phyloP scores from a whole-genome alignment of 352 stramenopile genomes.

The Phytophthora cactorum region DNA sequence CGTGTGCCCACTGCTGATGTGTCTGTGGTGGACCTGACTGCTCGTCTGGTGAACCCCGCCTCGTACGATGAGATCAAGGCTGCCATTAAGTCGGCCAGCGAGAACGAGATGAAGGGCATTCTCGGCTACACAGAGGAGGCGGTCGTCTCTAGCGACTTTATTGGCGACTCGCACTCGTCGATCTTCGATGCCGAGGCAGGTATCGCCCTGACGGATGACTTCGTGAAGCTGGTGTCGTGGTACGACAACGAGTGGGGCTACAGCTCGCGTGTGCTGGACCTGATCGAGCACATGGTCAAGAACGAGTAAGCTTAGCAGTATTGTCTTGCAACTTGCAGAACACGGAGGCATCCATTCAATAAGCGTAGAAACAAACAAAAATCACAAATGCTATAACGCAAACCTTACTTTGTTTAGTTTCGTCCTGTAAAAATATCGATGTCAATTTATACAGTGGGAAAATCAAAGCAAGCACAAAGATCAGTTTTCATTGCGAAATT shows the following conservation, averaged over 20 bases:
- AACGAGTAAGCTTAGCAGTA: slow-evolving; percentile 68
- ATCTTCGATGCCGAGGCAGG: slow-evolving; percentile 98
- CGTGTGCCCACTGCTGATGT: slow-evolving; percentile 91
- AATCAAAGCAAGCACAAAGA: no score
- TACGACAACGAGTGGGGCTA: slow-evolving; percentile 99
- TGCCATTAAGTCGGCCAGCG: slow-evolving; percentile 94
- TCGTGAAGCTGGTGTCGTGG: slow-evolving; percentile 99
- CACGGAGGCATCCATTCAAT: no score
- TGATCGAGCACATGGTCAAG: slow-evolving; percentile 97
- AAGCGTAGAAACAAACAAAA: no score
- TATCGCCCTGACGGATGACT: slow-evolving; percentile 98
- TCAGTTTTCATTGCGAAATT: no score
- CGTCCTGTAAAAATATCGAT: no score
- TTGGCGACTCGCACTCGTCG: slow-evolving; percentile 95
- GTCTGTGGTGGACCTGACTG: slow-evolving; percentile 91
- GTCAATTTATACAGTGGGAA: no score
- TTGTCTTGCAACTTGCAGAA: no score
- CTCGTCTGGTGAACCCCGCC: slow-evolving; percentile 84
- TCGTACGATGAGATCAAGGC: slow-evolving; percentile 99
- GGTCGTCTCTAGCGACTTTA: slow-evolving; percentile 98
- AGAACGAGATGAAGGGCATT: slow-evolving; percentile 96
- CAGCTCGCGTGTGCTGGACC: slow-evolving; percentile 96
- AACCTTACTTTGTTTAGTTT: no score
- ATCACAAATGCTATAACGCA: no score
- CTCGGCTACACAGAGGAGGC: slow-evolving; percentile 98